These are phyloP conservation scores for Hordeum marinum DNA, from an alignment of 176 grass and related monocot species.

Conservation along the genomic window DNA sequence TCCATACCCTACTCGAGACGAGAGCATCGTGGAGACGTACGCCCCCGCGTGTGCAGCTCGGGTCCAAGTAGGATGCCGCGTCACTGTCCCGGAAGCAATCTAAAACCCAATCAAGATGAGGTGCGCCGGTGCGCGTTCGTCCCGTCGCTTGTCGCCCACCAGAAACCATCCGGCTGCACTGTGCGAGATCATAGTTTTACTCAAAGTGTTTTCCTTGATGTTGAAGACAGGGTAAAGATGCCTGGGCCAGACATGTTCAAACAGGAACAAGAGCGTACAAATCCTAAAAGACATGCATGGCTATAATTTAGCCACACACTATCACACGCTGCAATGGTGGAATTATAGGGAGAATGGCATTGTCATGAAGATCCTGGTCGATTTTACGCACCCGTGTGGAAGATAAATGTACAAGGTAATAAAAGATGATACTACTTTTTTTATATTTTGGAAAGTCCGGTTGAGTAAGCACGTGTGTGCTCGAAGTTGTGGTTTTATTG, in stretches of 20 bases:
- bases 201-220: conserved; percentile 47
- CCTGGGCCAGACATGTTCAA: neutral
- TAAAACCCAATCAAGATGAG: conserved; percentile 19
- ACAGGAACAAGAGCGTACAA: conserved; percentile 18
- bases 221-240: conserved; percentile 33
- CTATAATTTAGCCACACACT: neutral
- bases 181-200: conserved; percentile 25
- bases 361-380: neutral
- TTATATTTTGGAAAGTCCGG: neutral
- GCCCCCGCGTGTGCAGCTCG: neutral
- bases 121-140: conserved; percentile 16
- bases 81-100: conserved; percentile 36
- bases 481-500: neutral
- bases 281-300: neutral
- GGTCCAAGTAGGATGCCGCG: conserved; percentile 35
- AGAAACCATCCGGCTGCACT: conserved; percentile 22
- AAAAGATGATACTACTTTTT: neutral
- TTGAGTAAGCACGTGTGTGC: neutral
- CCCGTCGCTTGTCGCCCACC: conserved; percentile 37
- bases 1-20: neutral
- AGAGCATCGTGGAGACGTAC: neutral
- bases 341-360: neutral
- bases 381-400: neutral
- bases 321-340: neutral
- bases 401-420: neutral